phyloP scores from a whole-genome alignment of 345 rosid species.

The Citrus reticulata region DNA sequence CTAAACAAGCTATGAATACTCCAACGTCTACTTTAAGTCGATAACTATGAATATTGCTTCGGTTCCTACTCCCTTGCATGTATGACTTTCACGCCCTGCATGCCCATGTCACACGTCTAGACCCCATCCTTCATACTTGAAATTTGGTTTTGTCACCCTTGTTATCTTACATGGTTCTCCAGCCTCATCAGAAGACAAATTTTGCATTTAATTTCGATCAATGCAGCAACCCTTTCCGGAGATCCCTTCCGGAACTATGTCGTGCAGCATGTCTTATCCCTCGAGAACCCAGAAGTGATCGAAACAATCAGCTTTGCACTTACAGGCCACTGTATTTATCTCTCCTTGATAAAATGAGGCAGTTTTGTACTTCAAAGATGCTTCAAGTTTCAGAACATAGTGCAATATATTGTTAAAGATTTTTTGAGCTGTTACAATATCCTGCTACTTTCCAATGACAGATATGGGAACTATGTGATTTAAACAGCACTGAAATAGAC shows the following conservation, averaged over 20 bases:
- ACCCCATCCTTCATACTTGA: too few species aligned
- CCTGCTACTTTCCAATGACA: constrained; percentile 13
- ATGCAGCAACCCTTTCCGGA: constrained; percentile 10
- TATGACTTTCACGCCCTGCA: too few species aligned
- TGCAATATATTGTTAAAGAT: not conserved
- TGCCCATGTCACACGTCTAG: too few species aligned
- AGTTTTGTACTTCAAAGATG: constrained; percentile 26
- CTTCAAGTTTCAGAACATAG: not conserved
- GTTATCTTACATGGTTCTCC: too few species aligned
- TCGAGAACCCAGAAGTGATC: not conserved
- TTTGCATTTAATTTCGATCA: not conserved
- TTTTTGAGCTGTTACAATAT: not conserved
- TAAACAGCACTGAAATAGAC: constrained; percentile 24
- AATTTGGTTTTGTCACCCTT: too few species aligned
- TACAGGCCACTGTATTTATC: not conserved
- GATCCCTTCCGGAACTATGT: constrained; percentile 23
- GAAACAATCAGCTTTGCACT: constrained; percentile 6
- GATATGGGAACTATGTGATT: constrained; percentile 29
- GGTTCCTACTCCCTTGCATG: too few species aligned
- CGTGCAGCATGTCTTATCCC: constrained; percentile 17
- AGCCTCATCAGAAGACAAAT: not conserved
- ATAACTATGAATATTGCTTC: too few species aligned
- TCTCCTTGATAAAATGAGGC: constrained; percentile 20
- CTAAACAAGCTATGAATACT: too few species aligned
- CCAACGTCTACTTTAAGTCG: too few species aligned